phyloP scores from a whole-genome alignment of 164 flowering plant genomes.

The Kalanchoe fedtschenkoi region DNA sequence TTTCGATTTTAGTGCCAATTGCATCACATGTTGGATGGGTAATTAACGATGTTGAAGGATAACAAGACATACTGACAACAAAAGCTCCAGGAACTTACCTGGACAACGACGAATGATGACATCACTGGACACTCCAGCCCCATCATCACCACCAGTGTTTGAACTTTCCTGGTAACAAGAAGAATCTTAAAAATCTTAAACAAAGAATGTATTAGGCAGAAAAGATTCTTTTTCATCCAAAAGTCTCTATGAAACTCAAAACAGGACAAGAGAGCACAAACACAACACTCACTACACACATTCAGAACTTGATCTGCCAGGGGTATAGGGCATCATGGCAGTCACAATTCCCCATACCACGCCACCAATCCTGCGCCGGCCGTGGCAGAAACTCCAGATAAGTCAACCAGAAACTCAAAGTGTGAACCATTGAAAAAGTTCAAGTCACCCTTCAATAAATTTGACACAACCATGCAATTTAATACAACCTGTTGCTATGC shows the following conservation, averaged over 20 bases:
- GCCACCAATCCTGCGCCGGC: not conserved
- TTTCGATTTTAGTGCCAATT: no score
- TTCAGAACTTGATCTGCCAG: not conserved
- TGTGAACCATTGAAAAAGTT: slow-evolving; percentile 1
- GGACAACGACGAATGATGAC: not conserved
- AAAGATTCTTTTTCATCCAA: not conserved
- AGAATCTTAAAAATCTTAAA: not conserved
- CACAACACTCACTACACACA: not conserved
- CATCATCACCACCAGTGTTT: slow-evolving; percentile 1
- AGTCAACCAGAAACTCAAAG: slow-evolving; percentile 2
- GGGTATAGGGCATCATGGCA: not conserved
- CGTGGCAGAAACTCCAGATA: not conserved
- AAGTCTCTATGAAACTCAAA: not conserved
- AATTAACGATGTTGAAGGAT: not conserved
- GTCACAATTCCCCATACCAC: not conserved
- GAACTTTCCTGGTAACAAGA: slow-evolving; percentile 1
- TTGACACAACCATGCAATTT: not conserved
- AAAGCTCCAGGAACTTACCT: not conserved
- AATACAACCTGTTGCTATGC: not conserved
- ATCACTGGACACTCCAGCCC: not conserved
- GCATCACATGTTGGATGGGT: not conserved
- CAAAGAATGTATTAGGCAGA: not conserved
- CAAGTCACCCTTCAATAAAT: slow-evolving; percentile 3
- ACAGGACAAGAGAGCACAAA: slow-evolving; percentile 1
- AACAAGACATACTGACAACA: not conserved